phyloP scores from a whole-genome alignment of 2,329 filamentous ascomycete species.

The Plenodomus tracheiphilus region DNA sequence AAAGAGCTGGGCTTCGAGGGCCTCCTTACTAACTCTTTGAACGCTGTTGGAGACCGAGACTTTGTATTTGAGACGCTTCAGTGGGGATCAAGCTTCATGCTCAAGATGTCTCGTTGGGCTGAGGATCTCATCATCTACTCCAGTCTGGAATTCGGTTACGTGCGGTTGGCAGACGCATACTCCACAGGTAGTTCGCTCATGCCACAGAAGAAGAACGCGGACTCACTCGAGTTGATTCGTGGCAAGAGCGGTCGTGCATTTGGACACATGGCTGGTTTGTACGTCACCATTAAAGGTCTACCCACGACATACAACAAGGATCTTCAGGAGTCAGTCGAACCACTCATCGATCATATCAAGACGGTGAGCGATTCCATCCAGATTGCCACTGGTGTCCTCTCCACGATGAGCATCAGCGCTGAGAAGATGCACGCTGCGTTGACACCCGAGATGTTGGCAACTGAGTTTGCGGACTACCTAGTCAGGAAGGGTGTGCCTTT shows the following conservation, averaged over 20 bases:
- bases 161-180: conserved; percentile 77
- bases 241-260: conserved; percentile 77
- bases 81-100: conserved; percentile 78
- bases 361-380: conserved; percentile 79
- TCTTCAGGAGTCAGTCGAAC: conserved; percentile 83
- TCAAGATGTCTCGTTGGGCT: conserved; percentile 77
- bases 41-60: conserved; percentile 74
- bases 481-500: conserved; percentile 73
- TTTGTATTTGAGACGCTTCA: conserved; percentile 82
- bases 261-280: conserved; percentile 79
- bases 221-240: conserved; percentile 74
- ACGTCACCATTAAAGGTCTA: conserved; percentile 75
- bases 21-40: conserved; percentile 76
- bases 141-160: conserved; percentile 74
- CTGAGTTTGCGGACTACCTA: conserved; percentile 67
- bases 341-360: conserved; percentile 83
- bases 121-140: conserved; percentile 88
- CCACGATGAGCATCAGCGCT: conserved; percentile 69
- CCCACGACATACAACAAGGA: conserved; percentile 90
- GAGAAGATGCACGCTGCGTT: conserved; percentile 79
- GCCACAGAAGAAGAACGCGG: conserved; percentile 84
- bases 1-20: conserved; percentile 79
- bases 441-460: conserved; percentile 81
- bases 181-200: conserved; percentile 76
- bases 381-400: conserved; percentile 80